phyloP scores from a whole-genome alignment of 768 basidiomycete genomes.

The Termitomyces titanicus region DNA sequence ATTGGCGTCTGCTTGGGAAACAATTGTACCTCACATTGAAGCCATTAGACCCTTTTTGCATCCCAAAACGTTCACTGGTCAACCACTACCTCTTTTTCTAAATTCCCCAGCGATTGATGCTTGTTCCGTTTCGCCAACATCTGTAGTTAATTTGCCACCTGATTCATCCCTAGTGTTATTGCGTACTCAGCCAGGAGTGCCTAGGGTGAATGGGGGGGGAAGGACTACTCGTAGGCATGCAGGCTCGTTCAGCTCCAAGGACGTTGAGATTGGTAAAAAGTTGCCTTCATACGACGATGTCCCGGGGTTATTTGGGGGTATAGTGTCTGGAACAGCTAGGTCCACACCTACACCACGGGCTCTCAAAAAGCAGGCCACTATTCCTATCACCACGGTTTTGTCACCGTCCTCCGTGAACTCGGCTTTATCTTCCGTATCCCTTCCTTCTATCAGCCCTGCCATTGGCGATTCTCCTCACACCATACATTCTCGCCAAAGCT shows the following conservation, averaged over 20 bases:
- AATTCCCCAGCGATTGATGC: conserved; percentile 1
- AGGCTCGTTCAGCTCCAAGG: conserved; percentile 92
- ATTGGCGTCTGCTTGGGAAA: conserved; percentile 80
- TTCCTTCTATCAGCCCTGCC: conserved; percentile 4
- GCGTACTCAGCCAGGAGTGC: conserved; percentile 11
- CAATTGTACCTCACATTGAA: conserved; percentile 68
- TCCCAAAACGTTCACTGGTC: conserved; percentile 22
- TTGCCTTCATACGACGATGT: conserved; percentile 62
- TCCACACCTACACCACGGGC: conserved; percentile 42
- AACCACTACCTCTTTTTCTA: conserved; percentile 17
- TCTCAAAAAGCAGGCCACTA: conserved; percentile 45
- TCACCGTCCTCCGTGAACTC: conserved; percentile 33
- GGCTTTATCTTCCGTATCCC: conserved; percentile 23
- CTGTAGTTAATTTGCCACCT: conserved; percentile 4
- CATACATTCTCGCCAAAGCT: conserved; percentile 36
- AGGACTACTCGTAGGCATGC: conserved; percentile 77
- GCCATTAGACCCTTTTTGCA: conserved; percentile 63
- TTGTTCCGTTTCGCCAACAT: background rate
- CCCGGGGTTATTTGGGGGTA: conserved; percentile 32
- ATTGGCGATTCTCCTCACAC: conserved; percentile 16
- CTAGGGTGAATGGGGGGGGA: conserved; percentile 29
- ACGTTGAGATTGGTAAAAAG: conserved; percentile 84
- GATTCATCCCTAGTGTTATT: conserved; percentile 16
- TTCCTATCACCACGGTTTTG: conserved; percentile 28
- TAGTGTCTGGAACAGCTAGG: conserved; percentile 30